phyloP scores from a whole-genome alignment of 2,329 filamentous ascomycete species.

The Apiospora hydei region DNA sequence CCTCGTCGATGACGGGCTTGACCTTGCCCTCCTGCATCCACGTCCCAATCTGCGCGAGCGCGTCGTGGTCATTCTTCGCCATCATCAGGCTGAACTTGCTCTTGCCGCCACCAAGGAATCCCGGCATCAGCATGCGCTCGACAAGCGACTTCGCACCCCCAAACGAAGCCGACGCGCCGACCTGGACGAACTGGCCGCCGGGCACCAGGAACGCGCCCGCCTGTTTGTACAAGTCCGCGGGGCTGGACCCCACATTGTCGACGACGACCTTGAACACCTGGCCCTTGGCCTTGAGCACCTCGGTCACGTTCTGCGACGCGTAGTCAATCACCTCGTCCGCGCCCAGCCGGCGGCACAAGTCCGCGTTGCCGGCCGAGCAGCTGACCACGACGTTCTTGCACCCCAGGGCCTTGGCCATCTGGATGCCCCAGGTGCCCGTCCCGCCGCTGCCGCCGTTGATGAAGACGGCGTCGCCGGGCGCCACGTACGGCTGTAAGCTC shows the following conservation, averaged over 20 bases:
- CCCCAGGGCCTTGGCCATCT: constrained; percentile 67
- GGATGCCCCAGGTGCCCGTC: constrained; percentile 65
- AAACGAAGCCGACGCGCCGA: constrained; percentile 49
- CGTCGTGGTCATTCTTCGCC: constrained; percentile 46
- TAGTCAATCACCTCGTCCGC: constrained; percentile 70
- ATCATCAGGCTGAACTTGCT: constrained; percentile 49
- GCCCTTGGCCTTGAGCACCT: constrained; percentile 54
- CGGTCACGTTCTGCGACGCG: constrained; percentile 54
- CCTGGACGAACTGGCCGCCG: constrained; percentile 58
- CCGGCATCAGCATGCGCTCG: constrained; percentile 39
- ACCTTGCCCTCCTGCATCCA: constrained; percentile 67
- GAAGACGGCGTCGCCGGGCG: constrained; percentile 58
- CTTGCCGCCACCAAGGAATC: constrained; percentile 49
- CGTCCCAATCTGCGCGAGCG: constrained; percentile 56
- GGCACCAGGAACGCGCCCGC: constrained; percentile 58
- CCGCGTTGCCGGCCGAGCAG: constrained; percentile 65
- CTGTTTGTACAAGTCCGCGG: constrained; percentile 58
- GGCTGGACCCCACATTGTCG: constrained; percentile 61
- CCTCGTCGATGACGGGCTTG: constrained; percentile 61
- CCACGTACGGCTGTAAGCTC: constrained; percentile 53
- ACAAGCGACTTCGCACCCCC: constrained; percentile 29
- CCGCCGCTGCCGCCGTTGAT: constrained; percentile 72
- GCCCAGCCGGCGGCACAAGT: constrained; percentile 64
- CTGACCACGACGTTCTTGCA: constrained; percentile 63
- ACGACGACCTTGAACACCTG: constrained; percentile 60